phyloP scores from a whole-genome alignment of 1,284 basidiomycete genomes.

The Stygiomarasmius scandens region DNA sequence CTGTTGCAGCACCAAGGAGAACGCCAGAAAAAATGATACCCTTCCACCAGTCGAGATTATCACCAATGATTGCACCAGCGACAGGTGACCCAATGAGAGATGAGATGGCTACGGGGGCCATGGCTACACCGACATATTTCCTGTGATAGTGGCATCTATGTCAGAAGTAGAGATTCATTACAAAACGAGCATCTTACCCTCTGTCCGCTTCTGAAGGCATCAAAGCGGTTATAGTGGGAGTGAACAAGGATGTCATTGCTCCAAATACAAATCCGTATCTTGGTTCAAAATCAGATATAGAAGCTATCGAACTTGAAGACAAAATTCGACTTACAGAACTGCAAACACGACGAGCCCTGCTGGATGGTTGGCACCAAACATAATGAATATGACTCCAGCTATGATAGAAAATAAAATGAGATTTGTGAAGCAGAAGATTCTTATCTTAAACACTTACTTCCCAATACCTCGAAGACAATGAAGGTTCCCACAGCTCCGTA shows the following conservation, averaged over 20 bases:
- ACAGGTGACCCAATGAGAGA: conserved; percentile 1
- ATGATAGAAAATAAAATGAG: not conserved
- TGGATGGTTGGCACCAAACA: not conserved
- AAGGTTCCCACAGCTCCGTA: conserved; percentile 2
- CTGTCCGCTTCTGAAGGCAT: conserved; percentile 10
- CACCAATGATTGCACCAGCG: not conserved
- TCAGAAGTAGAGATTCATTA: not conserved
- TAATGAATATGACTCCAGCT: conserved; percentile 5
- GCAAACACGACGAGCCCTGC: conserved; percentile 4
- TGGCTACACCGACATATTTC: conserved; percentile 1
- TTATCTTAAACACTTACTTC: not conserved
- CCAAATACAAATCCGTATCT: conserved; percentile 8
- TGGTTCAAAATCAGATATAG: not conserved
- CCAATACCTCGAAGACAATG: not conserved
- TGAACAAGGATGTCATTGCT: not conserved
- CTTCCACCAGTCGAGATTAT: conserved; percentile 3
- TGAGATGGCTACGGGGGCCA: not conserved
- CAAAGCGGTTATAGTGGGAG: conserved; percentile 2
- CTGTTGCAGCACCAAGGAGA: not conserved
- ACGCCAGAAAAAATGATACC: conserved; percentile 3
- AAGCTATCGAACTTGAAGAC: not conserved
- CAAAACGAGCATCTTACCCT: not conserved
- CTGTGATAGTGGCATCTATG: not conserved
- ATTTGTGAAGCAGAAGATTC: not conserved
- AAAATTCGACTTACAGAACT: not conserved